A percentile compares a stretch with the other conserved stretches of the same genome.
phyloP scores from a whole-genome alignment of 805 yeast species.

The Wickerhamomyces ciferrii region DNA sequence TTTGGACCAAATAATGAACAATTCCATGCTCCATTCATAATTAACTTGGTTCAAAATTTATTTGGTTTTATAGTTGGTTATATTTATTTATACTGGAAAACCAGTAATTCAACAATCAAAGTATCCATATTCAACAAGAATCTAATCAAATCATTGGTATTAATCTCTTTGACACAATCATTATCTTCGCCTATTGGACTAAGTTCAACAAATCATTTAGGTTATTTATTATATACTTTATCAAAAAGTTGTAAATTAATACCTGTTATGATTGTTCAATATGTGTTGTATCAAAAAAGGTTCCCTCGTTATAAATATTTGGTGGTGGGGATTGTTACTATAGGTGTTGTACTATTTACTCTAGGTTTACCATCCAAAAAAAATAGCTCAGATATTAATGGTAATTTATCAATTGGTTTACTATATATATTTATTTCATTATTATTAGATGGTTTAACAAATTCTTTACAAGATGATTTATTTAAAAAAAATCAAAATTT shows the following conservation, averaged over 20 bases:
- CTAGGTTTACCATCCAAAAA: constrained; percentile 35
- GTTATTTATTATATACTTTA: constrained; percentile 74
- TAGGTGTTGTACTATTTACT: constrained; percentile 81
- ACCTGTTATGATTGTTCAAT: constrained; percentile 89
- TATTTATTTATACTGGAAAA: constrained; percentile 50
- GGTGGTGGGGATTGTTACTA: constrained; percentile 74
- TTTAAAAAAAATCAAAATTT: constrained; percentile 47
- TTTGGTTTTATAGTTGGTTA: constrained; percentile 70
- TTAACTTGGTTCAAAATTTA: constrained; percentile 68
- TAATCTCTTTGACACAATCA: constrained; percentile 51
- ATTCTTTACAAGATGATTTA: constrained; percentile 87
- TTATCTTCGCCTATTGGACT: constrained; percentile 81
- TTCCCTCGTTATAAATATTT: constrained; percentile 74
- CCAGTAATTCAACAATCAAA: too few species aligned
- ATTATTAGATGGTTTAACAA: constrained; percentile 85
- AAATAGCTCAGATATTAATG: constrained; percentile 28
- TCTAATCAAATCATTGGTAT: constrained; percentile 14
- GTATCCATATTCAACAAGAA: constrained; percentile 12
- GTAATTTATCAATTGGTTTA: constrained; percentile 50
- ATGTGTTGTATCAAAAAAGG: constrained; percentile 57
- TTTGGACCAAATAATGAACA: constrained; percentile 52
- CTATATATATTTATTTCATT: constrained; percentile 53
- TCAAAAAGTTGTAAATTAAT: constrained; percentile 92
- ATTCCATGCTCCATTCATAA: constrained; percentile 75
- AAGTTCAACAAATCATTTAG: constrained; percentile 74